Conservation (phyloP, 257 asterid genomes). For the Voacanga thouarsii region DNA sequence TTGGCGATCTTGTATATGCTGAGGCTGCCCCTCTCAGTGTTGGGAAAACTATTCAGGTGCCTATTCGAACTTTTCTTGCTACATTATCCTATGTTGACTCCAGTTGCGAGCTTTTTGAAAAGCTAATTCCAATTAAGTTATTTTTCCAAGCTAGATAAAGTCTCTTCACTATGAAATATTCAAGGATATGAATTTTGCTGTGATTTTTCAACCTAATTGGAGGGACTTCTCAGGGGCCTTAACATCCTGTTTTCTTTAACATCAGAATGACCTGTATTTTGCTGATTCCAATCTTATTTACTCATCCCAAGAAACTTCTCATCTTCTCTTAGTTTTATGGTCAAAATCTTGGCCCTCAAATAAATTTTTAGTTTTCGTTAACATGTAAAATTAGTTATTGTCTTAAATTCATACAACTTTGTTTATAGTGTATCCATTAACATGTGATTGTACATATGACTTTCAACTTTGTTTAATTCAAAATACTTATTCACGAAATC, state of each 20-base stretch:
- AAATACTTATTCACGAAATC: too few relatives aligned
- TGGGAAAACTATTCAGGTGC: constrained; percentile 12
- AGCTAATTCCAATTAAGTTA: background rate
- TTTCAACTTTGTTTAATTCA: background rate
- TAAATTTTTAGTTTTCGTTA: background rate
- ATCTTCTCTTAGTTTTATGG: background rate
- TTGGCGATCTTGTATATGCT: constrained; percentile 10
- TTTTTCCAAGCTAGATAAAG: background rate
- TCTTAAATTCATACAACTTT: too few relatives aligned
- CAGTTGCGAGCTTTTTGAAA: background rate
- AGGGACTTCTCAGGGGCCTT: background rate
- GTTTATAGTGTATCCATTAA: too few relatives aligned
- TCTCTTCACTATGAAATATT: background rate
- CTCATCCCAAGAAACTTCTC: background rate
- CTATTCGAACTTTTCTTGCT: background rate
- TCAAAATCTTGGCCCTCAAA: background rate
- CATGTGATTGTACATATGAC: background rate
- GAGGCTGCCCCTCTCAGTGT: background rate
- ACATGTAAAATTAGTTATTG: too few relatives aligned
- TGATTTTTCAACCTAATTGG: background rate
- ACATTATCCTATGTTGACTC: background rate
- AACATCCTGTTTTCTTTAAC: background rate
- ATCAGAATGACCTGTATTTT: background rate
- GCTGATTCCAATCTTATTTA: background rate
- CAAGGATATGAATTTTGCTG: background rate